Evolutionary conservation across 805 yeast species (phyloP).

Genomic region (Monosporozyma aerobia): DNA sequence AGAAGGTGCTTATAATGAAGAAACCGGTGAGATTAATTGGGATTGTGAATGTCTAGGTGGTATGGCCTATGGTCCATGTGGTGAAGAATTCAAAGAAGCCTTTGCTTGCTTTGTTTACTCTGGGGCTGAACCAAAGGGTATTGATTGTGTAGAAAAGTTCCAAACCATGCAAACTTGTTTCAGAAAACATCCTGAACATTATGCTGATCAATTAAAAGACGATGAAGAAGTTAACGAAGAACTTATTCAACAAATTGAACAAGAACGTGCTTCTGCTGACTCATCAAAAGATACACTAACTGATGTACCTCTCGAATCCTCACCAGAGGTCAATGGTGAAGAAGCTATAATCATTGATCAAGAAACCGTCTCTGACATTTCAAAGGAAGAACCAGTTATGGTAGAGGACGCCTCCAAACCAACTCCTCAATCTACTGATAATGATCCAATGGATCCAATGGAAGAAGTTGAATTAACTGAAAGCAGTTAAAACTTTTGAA

Average conservation of each 20-base stretch:
- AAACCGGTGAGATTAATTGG: constrained; percentile 99
- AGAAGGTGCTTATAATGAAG: constrained; percentile 82
- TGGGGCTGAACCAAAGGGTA: constrained; percentile 92
- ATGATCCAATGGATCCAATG: not conserved
- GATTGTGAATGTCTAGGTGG: constrained; percentile 99
- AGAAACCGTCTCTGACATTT: not conserved
- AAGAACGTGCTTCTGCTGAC: not conserved
- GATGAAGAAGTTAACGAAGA: constrained; percentile 12
- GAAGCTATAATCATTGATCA: not conserved
- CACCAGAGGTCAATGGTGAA: not conserved
- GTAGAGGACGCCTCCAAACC: not conserved
- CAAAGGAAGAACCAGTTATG: not conserved
- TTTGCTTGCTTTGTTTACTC: constrained; percentile 93
- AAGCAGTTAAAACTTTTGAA: constrained; percentile 2
- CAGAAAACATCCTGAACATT: constrained; percentile 85
- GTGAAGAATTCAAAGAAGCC: constrained; percentile 90
- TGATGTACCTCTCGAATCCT: not conserved
- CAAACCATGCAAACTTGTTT: constrained; percentile 91
- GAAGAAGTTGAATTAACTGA: constrained; percentile 10
- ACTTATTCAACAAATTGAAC: not conserved
- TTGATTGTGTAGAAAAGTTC: constrained; percentile 90
- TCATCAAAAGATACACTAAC: not conserved
- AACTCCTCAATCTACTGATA: not conserved
- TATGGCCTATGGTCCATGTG: constrained; percentile 99
- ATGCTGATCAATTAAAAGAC: constrained; percentile 59